phyloP scores from a whole-genome alignment of 805 yeast genomes.

The Kurtzmaniella fragi region DNA sequence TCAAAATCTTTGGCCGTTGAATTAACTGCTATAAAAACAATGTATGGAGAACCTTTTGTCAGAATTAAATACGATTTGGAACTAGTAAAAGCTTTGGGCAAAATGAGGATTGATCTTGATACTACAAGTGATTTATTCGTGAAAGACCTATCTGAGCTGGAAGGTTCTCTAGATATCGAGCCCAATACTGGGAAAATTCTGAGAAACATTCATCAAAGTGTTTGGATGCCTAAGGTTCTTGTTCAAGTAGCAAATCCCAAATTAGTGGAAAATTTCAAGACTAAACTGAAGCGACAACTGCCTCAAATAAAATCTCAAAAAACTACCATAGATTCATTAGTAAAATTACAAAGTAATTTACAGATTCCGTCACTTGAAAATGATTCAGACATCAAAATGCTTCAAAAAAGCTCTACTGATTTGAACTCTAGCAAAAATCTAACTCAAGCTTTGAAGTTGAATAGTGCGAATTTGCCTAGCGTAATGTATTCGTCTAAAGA shows the following conservation, averaged over 20 bases:
- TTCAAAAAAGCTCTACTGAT: too few relatives aligned
- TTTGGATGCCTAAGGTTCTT: slow-evolving; percentile 17
- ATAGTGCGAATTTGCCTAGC: too few relatives aligned
- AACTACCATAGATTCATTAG: slow-evolving; percentile 20
- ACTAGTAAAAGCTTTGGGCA: slow-evolving; percentile 6
- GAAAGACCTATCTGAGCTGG: neutral
- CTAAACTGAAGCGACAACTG: slow-evolving; percentile 6
- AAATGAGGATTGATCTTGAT: neutral
- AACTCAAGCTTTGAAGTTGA: too few relatives aligned
- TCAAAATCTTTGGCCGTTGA: neutral
- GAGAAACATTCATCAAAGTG: slow-evolving; percentile 4
- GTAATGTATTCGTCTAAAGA: neutral
- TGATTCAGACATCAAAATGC: too few relatives aligned
- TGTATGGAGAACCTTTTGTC: slow-evolving; percentile 10
- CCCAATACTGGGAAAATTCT: slow-evolving; percentile 1
- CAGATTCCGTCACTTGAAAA: too few relatives aligned
- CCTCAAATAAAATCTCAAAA: slow-evolving; percentile 11
- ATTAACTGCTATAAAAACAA: slow-evolving; percentile 10
- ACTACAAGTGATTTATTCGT: slow-evolving; percentile 1
- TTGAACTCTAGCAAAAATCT: too few relatives aligned
- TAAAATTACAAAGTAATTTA: too few relatives aligned
- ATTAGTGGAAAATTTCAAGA: slow-evolving; percentile 6
- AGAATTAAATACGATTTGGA: slow-evolving; percentile 15
- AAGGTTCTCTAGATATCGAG: slow-evolving; percentile 1
- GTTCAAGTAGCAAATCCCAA: slow-evolving; percentile 11